phyloP scores from a whole-genome alignment of 2,329 filamentous ascomycete genomes.

The Scedosporium boydii region DNA sequence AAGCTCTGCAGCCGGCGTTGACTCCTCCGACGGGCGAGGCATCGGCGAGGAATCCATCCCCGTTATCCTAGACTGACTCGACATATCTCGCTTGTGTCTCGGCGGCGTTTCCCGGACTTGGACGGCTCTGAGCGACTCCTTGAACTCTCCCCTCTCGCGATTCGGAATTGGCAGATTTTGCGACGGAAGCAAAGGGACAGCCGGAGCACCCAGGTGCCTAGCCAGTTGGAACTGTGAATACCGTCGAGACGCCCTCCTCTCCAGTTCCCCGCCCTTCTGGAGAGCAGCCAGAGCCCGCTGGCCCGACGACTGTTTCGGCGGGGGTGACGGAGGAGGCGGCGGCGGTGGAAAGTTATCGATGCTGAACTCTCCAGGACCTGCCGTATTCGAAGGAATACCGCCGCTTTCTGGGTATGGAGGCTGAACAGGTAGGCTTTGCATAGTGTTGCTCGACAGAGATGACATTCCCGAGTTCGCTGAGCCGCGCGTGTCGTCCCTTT shows the following conservation, averaged over 20 bases:
- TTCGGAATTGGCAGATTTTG: constrained; percentile 81
- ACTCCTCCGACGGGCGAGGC: constrained; percentile 9
- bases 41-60: constrained; percentile 4
- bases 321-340: constrained; percentile 38
- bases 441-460: constrained; percentile 61
- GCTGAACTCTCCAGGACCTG: constrained; percentile 35
- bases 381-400: constrained; percentile 28
- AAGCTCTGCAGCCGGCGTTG: constrained; percentile 2
- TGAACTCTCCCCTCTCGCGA: constrained; percentile 64
- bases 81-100: constrained; percentile 38
- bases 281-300: constrained; percentile 84
- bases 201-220: constrained; percentile 75
- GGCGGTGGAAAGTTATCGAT: constrained; percentile 63
- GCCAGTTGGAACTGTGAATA: constrained; percentile 97
- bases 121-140: constrained; percentile 71
- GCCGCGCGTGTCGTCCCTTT: constrained; percentile 38
- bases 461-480: constrained; percentile 46
- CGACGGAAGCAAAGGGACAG: constrained; percentile 75
- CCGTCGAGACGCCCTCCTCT: constrained; percentile 81
- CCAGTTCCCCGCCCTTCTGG: constrained; percentile 84
- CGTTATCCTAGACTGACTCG: constrained; percentile 30
- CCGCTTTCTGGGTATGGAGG: constrained; percentile 57
- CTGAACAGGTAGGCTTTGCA: constrained; percentile 68
- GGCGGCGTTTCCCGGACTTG: constrained; percentile 41
- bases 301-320: constrained; percentile 46